phyloP scores from a whole-genome alignment of 257 asterid genomes.

The Phtheirospermum japonicum region DNA sequence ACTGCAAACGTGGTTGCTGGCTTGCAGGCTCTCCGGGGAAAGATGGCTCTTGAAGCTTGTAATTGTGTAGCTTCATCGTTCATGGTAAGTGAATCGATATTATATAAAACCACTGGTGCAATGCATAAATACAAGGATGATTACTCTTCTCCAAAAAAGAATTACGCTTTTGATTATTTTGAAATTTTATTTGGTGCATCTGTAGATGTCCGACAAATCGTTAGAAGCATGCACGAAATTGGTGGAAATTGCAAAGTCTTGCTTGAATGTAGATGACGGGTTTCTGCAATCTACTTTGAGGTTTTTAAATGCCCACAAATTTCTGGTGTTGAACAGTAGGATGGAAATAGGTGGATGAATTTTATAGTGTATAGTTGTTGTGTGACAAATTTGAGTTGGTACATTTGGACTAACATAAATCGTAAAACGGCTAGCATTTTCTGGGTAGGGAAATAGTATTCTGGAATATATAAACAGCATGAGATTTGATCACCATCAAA shows the following conservation, averaged over 20 bases:
- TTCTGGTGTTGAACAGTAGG: constrained; percentile 3
- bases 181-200: background rate
- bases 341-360: background rate
- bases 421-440: too few species aligned
- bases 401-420: too few species aligned
- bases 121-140: too few species aligned
- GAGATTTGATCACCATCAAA: too few species aligned
- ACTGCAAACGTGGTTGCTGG: constrained; percentile 21
- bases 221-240: constrained; percentile 48
- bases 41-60: constrained; percentile 77
- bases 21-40: constrained; percentile 63
- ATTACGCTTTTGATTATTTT: background rate
- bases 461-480: too few species aligned
- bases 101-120: too few species aligned
- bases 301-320: constrained; percentile 35
- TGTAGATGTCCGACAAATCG: constrained; percentile 44
- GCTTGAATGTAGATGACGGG: constrained; percentile 47
- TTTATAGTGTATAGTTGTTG: background rate
- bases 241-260: constrained; percentile 61
- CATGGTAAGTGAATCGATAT: constrained; percentile 36
- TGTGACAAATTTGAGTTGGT: too few species aligned
- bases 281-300: constrained; percentile 53
- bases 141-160: too few species aligned
- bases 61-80: constrained; percentile 67
- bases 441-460: too few species aligned